Percentiles rank a stretch among this genome's conserved stretches.
Conservation (phyloP, 176 grass and related monocot species). For the Musa itinerans region DNA sequence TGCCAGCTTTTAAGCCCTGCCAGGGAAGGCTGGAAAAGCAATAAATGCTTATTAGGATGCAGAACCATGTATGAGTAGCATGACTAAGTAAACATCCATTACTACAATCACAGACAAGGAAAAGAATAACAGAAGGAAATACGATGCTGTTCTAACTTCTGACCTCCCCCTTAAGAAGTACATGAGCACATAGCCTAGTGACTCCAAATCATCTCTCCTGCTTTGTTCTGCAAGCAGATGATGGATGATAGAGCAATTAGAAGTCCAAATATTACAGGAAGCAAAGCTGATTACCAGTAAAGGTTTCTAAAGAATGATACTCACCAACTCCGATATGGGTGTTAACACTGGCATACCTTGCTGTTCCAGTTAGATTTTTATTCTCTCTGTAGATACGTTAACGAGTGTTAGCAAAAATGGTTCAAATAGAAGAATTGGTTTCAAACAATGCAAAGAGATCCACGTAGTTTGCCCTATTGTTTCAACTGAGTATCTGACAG, state of each 20-base stretch:
- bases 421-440: background rate
- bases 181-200: conserved; percentile 86
- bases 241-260: conserved; percentile 8
- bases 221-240: conserved; percentile 76
- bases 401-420: background rate
- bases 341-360: conserved; percentile 95
- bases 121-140: background rate
- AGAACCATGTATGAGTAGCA: background rate
- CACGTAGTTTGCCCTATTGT: no score
- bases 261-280: conserved; percentile 1
- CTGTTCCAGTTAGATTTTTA: conserved; percentile 84
- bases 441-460: background rate
- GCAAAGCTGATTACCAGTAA: background rate
- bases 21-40: conserved; percentile 71
- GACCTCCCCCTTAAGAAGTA: conserved; percentile 96
- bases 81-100: background rate
- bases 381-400: conserved; percentile 53
- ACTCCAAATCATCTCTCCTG: conserved; percentile 97
- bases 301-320: conserved; percentile 15
- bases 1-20: conserved; percentile 93
- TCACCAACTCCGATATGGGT: conserved; percentile 98
- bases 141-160: conserved; percentile 17
- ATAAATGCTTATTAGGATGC: conserved; percentile 12
- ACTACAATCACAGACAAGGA: background rate
- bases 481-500: no score